These are phyloP conservation scores for Arthroderma sp. DNA, from an alignment of 2,329 filamentous ascomycete species.

Conservation along the genomic window DNA sequence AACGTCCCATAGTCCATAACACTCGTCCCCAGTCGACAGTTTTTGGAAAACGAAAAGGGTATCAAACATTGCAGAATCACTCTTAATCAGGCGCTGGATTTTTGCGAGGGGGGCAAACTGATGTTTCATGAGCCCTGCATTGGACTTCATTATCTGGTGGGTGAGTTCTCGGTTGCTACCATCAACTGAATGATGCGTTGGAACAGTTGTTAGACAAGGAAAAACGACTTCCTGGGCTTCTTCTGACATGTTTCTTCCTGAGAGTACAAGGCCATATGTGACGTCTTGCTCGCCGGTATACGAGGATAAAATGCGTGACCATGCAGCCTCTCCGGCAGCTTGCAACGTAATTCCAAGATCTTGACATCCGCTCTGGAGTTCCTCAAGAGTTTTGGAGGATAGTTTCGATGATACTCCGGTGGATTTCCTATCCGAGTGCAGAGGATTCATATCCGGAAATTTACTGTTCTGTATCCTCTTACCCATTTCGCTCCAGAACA, in stretches of 20 bases:
- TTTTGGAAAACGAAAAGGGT: constrained; percentile 78
- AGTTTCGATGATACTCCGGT: constrained; percentile 23
- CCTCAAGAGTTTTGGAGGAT: constrained; percentile 28
- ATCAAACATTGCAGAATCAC: constrained; percentile 60
- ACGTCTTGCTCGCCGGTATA: constrained; percentile 65
- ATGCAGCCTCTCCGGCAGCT: constrained; percentile 61
- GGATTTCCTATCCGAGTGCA: constrained; percentile 27
- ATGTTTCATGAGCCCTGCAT: constrained; percentile 50
- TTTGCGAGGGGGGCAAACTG: constrained; percentile 58
- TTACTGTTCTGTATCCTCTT: constrained; percentile 45
- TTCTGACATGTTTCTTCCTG: constrained; percentile 51
- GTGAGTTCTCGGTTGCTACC: constrained; percentile 46
- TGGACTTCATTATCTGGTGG: constrained; percentile 50
- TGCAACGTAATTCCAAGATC: constrained; percentile 57
- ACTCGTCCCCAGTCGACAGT: constrained; percentile 16
- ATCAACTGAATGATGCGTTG: constrained; percentile 48
- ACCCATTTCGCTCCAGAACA: constrained; percentile 52
- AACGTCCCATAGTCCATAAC: constrained; percentile 42
- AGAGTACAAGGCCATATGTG: constrained; percentile 68
- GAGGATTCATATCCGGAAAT: constrained; percentile 66
- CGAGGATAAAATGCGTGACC: constrained; percentile 59
- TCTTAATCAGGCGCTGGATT: constrained; percentile 58
- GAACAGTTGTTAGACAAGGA: constrained; percentile 71
- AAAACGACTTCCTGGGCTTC: constrained; percentile 50
- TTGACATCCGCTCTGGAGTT: constrained; percentile 45